Percentiles rank a stretch among this genome's conserved stretches.
These are phyloP conservation scores for Nicotiana benthamiana DNA, from an alignment of 257 asterid species.

Conservation along the genomic window DNA sequence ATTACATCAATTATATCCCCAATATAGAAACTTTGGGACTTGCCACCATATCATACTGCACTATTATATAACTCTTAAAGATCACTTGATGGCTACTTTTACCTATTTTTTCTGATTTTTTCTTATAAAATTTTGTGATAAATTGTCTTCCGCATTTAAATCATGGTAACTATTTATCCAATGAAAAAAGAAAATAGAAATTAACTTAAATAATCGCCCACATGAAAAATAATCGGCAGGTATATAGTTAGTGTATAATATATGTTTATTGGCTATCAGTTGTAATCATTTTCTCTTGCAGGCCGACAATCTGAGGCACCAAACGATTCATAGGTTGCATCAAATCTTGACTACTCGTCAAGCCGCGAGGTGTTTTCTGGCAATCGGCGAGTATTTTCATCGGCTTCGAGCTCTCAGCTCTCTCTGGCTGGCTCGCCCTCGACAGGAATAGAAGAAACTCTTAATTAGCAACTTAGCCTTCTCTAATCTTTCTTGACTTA, in stretches of 20 bases:
- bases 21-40: not conserved
- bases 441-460: constrained; percentile 30
- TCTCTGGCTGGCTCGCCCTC: constrained; percentile 67
- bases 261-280: no score
- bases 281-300: constrained; percentile 10
- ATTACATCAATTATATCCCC: not conserved
- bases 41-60: not conserved
- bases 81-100: not conserved
- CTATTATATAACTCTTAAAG: not conserved
- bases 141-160: not conserved
- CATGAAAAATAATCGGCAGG: no score
- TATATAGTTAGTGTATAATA: no score
- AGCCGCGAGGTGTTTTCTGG: constrained; percentile 61
- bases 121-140: no score
- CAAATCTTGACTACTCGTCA: constrained; percentile 65
- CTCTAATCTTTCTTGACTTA: constrained; percentile 12
- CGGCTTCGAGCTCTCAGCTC: constrained; percentile 91
- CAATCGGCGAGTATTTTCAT: constrained; percentile 66
- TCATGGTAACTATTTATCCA: not conserved
- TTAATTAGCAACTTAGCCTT: not conserved
- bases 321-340: constrained; percentile 58
- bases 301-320: constrained; percentile 76
- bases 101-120: not conserved
- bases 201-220: no score
- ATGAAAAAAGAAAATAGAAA: no score